Base-by-base conservation (phyloP, 2,329 filamentous ascomycete species). In the Boeremia lycopersici region DNA sequence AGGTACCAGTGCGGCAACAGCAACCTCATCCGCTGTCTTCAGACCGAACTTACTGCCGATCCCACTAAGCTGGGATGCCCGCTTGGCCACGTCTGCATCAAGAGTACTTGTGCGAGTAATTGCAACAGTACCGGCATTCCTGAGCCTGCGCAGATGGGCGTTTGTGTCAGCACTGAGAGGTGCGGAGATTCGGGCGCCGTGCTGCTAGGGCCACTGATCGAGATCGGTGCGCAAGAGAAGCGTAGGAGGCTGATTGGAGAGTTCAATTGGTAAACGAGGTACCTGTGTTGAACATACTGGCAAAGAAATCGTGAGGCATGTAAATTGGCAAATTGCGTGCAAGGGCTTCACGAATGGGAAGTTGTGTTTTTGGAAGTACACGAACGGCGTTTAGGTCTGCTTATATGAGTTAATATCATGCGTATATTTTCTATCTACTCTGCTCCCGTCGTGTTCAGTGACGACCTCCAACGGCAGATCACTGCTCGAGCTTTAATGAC, bases 131-230 rank as follows among this genome's bases (percentile, higher is more conserved):
- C 53, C 1, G 41, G 36, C 31, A 36, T 49, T 11, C 49, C 54
- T 15, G 34, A 52, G 5, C 15, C 30, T 30, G 23, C 41, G 28
- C 26, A 52, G 25, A 9, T 49, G 23, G 63, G 64, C 2, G 56
- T 68, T 19, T 68, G 64, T 60, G 62, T 68, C 13, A 52, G 52
- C 41, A 64, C 60, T 6, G 43, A 49, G 10, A 57, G 64, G 4
- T 68, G 64, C 55, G 64, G 62, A 7, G 56, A 54, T 10, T 23
- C 43, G 19, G 65, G 63, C 1, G 54, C 55, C 1, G 34, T 43
- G 26, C 34, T 52, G n/a, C 38, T 59, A 46, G 62, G 65, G 12
- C 46, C 53, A 4, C 33, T 68, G 43, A 38, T 64, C 1, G 52
- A 46, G 6, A 42, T 62, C 40, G 59, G 52, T 7, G 53, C 61